A percentile compares a stretch with the other conserved stretches of the same genome.
These are phyloP conservation scores for Annulohypoxylon bovei DNA, from an alignment of 495 filamentous ascomycete species.

Conservation along the genomic window DNA sequence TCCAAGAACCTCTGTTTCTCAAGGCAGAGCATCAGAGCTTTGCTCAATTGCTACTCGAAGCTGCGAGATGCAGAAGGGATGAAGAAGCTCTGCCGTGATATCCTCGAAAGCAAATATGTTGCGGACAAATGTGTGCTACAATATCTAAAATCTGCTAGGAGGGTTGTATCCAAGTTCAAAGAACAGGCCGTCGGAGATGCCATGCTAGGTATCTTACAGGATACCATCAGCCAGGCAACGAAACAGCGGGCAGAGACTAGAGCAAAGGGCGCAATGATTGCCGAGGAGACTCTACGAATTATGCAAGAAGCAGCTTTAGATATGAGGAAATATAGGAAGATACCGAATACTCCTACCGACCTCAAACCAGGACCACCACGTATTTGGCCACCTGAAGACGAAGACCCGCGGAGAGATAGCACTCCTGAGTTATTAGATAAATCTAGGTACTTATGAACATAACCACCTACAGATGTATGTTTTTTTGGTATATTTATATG, in stretches of 20 bases:
- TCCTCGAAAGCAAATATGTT: constrained; percentile 41
- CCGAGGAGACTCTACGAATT: constrained; percentile 25
- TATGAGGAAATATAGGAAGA: constrained; percentile 9
- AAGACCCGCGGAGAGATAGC: not conserved
- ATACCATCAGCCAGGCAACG: not conserved
- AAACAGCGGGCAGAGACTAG: constrained; percentile 2
- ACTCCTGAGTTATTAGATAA: too few species aligned
- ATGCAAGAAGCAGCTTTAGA: constrained; percentile 24
- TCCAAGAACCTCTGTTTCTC: constrained; percentile 46
- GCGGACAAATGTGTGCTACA: constrained; percentile 42
- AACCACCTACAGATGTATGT: too few species aligned
- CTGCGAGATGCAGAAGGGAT: constrained; percentile 50
- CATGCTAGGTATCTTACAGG: constrained; percentile 25
- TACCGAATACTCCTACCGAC: too few species aligned
- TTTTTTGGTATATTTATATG: too few species aligned
- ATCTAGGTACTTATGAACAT: too few species aligned
- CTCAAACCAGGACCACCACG: too few species aligned
- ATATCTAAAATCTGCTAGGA: constrained; percentile 48
- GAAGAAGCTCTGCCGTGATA: constrained; percentile 42
- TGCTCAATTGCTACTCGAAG: constrained; percentile 51
- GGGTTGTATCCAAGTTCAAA: constrained; percentile 28
- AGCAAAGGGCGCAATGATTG: constrained; percentile 3
- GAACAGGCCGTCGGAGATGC: not conserved
- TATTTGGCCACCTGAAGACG: too few species aligned
- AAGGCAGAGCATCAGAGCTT: constrained; percentile 51